Evolutionary conservation across 2,329 filamentous ascomycete species (phyloP), one percentile per base, ranked within the genome.

Genomic region (Plectosphaerella sp.): DNA sequence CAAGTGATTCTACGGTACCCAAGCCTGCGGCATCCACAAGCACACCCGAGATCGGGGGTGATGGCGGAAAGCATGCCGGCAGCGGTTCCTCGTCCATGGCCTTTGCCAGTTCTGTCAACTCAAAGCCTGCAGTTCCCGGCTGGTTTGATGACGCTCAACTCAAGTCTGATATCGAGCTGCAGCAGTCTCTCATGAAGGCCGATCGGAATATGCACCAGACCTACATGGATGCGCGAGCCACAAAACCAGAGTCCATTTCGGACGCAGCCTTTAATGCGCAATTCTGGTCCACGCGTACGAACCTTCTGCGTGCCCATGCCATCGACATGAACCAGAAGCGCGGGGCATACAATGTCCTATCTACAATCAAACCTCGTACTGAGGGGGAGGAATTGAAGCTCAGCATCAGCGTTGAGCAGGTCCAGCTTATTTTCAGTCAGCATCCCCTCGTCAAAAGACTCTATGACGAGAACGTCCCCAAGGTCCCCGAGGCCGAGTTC

Each of bases 391-490:
- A 87, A 54, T 79, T 87, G 45, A 91, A 88, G 67, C 77, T 97
- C 60, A 92, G 89, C 62, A 87, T 99, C 57, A 94, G 85, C 59
- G 87, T 91, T 54, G 92, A 97, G 69, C 92, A 97, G 69, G 90
- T 97, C 49, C 88, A 92, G 63, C 83, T 96, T 64, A 94, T 99
- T 50, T 92, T 99, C 69, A 85, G 82, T 54, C 94, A 97, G 67
- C 93, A 99, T 68, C 91, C 94, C 2, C 77, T 99, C 1, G 87
- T 99, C 54, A 89, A 90, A 66, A 84, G 86, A 18, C 89, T 96
- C 7, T 97, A 97, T 69, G 91, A 97, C 64, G 92, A 97, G 64
- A 91, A 92, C 58, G 91, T 97, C 0, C 91, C 90, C 5, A 89
- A 88, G 54, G 70, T 95, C 39, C 84, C 79, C 24, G 89, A 96